phyloP scores from a whole-genome alignment of 176 grass and related monocot species.

The Bonia amplexicaulis region DNA sequence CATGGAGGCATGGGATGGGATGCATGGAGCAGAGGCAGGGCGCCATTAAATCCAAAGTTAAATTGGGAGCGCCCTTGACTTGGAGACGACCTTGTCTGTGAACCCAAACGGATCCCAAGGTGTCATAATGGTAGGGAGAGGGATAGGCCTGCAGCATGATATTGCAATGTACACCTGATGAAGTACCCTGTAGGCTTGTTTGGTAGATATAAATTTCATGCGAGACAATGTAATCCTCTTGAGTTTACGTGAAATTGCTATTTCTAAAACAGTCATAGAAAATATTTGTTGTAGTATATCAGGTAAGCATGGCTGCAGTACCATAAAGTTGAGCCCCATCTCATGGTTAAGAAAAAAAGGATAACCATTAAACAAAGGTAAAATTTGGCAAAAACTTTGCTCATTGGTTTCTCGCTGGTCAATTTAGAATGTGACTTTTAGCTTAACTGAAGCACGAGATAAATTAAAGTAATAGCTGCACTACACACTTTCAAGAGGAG shows the following conservation, averaged over 20 bases:
- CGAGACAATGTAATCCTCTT: neutral
- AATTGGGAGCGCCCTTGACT: constrained; percentile 8
- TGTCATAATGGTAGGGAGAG: neutral
- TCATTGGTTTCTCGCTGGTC: too few species aligned
- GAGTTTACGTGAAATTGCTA: neutral
- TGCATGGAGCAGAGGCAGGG: neutral
- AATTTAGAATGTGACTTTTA: neutral
- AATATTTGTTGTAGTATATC: neutral
- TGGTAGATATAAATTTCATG: neutral
- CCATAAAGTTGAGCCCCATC: too few species aligned
- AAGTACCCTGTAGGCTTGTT: neutral
- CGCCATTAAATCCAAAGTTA: neutral
- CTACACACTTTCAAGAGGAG: neutral
- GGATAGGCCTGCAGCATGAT: neutral
- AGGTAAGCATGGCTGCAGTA: neutral
- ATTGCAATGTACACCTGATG: neutral
- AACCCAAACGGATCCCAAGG: constrained; percentile 16
- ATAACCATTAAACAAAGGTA: too few species aligned
- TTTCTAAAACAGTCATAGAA: neutral
- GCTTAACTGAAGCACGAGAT: neutral
- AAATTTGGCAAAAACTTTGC: too few species aligned
- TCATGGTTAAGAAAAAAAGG: too few species aligned
- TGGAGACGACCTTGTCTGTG: constrained; percentile 8
- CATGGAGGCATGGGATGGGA: neutral
- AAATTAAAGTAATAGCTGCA: neutral